phyloP scores from a whole-genome alignment of 805 yeast species.

The Sungouiella blattae region DNA sequence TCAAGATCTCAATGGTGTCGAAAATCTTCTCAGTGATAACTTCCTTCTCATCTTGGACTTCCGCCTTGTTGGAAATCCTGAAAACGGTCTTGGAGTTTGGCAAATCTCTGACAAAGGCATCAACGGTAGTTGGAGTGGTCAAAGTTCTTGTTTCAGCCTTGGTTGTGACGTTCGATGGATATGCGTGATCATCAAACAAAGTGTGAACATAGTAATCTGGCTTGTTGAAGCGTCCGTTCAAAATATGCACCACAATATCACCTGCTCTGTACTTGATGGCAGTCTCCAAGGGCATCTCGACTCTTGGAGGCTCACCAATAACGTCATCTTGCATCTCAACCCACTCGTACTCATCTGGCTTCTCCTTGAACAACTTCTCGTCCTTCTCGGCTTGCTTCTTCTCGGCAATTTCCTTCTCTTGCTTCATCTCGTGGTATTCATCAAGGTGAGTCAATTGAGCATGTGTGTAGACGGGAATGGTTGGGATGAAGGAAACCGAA shows the following conservation, averaged over 20 bases:
- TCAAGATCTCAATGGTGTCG: constrained; percentile 53
- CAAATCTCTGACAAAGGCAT: constrained; percentile 67
- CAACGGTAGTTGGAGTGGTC: constrained; percentile 45
- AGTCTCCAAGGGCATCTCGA: constrained; percentile 48
- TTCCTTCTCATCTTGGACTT: constrained; percentile 46
- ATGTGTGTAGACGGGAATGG: constrained; percentile 58
- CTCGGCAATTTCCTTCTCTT: constrained; percentile 31
- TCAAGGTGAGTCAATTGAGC: constrained; percentile 50
- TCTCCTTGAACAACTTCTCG: constrained; percentile 48
- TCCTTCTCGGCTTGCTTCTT: constrained; percentile 45
- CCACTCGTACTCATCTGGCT: constrained; percentile 67
- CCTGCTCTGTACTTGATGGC: constrained; percentile 60
- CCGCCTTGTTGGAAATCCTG: constrained; percentile 52
- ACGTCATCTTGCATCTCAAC: constrained; percentile 42
- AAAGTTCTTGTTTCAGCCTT: constrained; percentile 46
- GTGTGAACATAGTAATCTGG: constrained; percentile 53
- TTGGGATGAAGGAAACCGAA: constrained; percentile 63
- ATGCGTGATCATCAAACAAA: constrained; percentile 60
- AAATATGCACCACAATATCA: constrained; percentile 51
- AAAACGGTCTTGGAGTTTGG: constrained; percentile 55
- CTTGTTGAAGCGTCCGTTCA: constrained; percentile 46
- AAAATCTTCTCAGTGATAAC: constrained; percentile 48
- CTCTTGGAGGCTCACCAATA: constrained; percentile 34
- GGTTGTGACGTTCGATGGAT: constrained; percentile 54
- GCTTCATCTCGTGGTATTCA: constrained; percentile 35